Evolutionary conservation across 129 eudicot species (phyloP).

Genomic region (Heracleum sosnowskyi): DNA sequence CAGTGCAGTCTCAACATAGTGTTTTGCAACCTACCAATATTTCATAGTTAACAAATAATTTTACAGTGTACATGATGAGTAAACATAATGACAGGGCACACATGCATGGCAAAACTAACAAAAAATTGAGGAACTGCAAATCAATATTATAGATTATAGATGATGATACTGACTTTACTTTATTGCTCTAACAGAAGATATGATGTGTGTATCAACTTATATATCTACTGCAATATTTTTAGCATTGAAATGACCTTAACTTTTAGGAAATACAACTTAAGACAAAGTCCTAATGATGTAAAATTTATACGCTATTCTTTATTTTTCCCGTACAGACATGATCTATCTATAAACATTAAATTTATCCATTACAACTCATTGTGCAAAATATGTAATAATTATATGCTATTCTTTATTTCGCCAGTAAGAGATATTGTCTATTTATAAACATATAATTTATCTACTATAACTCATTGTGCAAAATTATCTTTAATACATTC

Average conservation of each 20-base stretch:
- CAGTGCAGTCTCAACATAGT: slow-evolving; percentile 63
- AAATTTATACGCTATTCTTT: background rate
- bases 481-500: background rate
- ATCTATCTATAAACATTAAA: background rate
- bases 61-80: background rate
- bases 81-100: background rate
- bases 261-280: background rate
- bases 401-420: background rate
- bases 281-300: background rate
- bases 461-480: background rate
- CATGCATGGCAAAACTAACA: background rate
- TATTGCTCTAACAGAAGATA: background rate
- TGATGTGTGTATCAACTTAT: background rate
- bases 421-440: background rate
- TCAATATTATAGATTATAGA: background rate
- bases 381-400: background rate
- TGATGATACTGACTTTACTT: background rate
- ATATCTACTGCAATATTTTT: background rate
- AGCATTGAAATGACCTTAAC: background rate
- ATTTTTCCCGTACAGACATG: background rate
- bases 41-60: background rate
- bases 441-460: background rate
- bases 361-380: background rate
- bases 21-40: slow-evolving; percentile 67
- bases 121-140: background rate